A percentile compares a stretch with the other conserved stretches of the same genome.
Conservation (phyloP, 352 stramenopile species). For the Phytophthora sp. region DNA sequence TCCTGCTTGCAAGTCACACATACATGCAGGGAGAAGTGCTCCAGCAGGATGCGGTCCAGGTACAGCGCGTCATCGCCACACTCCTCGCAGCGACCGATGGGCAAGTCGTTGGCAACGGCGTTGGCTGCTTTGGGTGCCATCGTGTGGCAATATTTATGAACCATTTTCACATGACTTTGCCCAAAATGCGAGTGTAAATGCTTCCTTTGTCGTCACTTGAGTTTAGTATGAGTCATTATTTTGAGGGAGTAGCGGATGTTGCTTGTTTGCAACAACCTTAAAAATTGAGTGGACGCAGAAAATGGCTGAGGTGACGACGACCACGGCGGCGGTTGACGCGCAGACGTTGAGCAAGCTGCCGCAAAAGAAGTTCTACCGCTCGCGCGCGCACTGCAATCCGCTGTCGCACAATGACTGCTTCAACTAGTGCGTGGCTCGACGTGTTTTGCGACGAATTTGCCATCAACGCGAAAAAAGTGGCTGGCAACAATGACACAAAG, state of each 20-base stretch:
- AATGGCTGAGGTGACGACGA: constrained; percentile 33
- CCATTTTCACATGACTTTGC: too few species aligned
- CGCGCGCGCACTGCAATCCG: constrained; percentile 96
- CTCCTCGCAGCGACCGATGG: constrained; percentile 51
- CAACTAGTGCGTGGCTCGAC: constrained; percentile 80
- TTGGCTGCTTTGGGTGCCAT: constrained; percentile 5
- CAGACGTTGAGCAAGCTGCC: constrained; percentile 57
- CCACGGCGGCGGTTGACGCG: constrained; percentile 18
- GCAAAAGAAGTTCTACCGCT: constrained; percentile 98
- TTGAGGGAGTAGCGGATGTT: neutral
- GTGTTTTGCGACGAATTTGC: neutral
- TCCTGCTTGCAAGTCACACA: constrained; percentile 75
- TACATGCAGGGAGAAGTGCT: constrained; percentile 62
- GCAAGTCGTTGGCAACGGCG: constrained; percentile 22
- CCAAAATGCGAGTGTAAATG: neutral
- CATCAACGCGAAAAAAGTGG: too few species aligned
- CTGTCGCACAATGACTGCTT: constrained; percentile 97
- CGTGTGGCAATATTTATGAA: neutral
- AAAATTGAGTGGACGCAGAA: constrained; percentile 32
- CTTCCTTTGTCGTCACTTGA: neutral
- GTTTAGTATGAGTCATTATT: constrained; percentile 18
- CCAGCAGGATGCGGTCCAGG: constrained; percentile 53
- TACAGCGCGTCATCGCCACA: constrained; percentile 54
- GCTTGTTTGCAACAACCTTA: neutral
- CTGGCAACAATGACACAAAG: neutral